Base-by-base conservation (phyloP, 768 basidiomycete genomes). In the Clathrus columnatus region DNA sequence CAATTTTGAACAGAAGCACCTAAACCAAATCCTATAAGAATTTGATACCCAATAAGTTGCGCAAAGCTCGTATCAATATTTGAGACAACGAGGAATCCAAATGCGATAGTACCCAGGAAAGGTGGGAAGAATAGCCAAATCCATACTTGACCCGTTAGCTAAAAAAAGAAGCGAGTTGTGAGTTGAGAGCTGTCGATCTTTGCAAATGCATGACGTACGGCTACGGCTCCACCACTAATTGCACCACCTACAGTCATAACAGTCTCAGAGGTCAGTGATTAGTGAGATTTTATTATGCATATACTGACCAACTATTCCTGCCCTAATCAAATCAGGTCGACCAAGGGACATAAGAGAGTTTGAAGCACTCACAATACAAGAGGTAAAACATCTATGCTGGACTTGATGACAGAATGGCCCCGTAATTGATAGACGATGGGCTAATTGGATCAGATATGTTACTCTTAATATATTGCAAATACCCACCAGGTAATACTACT, bases 371-470 rank as follows among this genome's bases (percentile, higher is more conserved):
- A 61, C 50, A 69, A 51, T 65, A 70, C 68, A 63, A 68, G 72
- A 2, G 70, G 67, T 17, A 75, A 62, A 54, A 73, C 72, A 60
- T 72, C 69, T 49, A 74, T 67, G 36, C 72, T 73, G 8, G 67
- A 65, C 54, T 69, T 64, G 43, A 68, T 69, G 1, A 72, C 68
- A 1, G 69, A 62, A 50, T 68, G 70, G 20, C 67, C 67, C 26
- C 62, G 64, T 17, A 59, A 54, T 63, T 72, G 69, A 54, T 67
- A 71, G 61, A 63, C 65, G 18, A 68, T 61, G 17, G 63, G 68
- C 2, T 69, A 61, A 18, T 48, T 27, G 51, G 29, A 20, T 21
- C 28, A 24, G 30, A 32, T 24, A 27, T 16, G 36, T 36, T 36
- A 3, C n/a, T 11, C n/a, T 3, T 36, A 36, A n/a, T 32, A 7